These are phyloP conservation scores for Rhodamnia argentea DNA, from an alignment of 345 rosid species.

Conservation along the genomic window DNA sequence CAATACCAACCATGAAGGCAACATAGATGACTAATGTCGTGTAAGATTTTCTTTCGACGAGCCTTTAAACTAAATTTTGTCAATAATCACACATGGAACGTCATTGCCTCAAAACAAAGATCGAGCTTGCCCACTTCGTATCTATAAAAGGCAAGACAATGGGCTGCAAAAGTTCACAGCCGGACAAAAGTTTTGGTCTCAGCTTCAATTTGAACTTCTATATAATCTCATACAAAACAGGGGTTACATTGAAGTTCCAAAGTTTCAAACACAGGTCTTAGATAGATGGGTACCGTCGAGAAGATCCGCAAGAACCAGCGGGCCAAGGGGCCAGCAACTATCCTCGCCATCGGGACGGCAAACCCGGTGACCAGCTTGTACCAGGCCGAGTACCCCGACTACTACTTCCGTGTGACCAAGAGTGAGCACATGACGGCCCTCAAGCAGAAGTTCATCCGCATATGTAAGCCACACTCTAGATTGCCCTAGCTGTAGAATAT, in stretches of 20 bases:
- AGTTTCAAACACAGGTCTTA: not conserved
- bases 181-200: not conserved
- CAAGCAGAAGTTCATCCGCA: constrained; percentile 14
- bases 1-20: not conserved
- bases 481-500: not conserved
- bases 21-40: not conserved
- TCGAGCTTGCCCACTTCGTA: not conserved
- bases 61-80: not conserved
- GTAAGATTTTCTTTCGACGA: not conserved
- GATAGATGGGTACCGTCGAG: not conserved
- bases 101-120: not conserved
- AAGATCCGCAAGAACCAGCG: not conserved
- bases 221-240: not conserved
- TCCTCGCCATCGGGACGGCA: constrained; percentile 11
- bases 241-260: not conserved
- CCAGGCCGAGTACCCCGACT: constrained; percentile 4
- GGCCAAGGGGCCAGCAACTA: constrained; percentile 1
- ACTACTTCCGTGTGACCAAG: constrained; percentile 3
- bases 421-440: constrained; percentile 1
- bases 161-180: not conserved
- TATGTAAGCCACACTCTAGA: constrained; percentile 3
- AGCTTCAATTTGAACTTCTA: not conserved
- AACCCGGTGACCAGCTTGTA: not conserved
- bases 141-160: not conserved
- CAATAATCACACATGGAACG: not conserved